Percentiles rank a stretch among this genome's conserved stretches.
These are phyloP conservation scores for Sicyos baderoa DNA, from an alignment of 306 rosid genomes.

Conservation along the genomic window DNA sequence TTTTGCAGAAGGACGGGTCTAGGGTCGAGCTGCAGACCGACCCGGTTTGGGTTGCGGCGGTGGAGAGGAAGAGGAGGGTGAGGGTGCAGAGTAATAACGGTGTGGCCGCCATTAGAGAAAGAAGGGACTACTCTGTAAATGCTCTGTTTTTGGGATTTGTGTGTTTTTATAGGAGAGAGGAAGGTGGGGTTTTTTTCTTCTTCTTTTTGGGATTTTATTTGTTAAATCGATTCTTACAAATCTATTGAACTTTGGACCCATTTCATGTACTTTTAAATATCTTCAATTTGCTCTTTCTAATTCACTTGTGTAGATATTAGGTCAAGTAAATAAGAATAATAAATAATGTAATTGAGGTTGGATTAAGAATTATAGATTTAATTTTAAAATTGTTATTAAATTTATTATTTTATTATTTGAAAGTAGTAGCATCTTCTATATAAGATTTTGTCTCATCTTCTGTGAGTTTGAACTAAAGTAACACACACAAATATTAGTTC, in stretches of 20 bases:
- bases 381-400: no score
- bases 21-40: slow-evolving; percentile 57
- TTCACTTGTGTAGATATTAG: no score
- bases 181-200: neutral
- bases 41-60: slow-evolving; percentile 24
- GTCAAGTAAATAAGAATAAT: no score
- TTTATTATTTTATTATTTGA: no score
- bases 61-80: neutral
- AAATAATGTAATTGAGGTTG: no score
- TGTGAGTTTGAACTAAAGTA: no score
- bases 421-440: no score
- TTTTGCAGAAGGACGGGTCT: slow-evolving; percentile 64
- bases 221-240: neutral
- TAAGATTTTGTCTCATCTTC: no score
- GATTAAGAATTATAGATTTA: no score
- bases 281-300: no score
- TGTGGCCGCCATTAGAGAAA: slow-evolving; percentile 8
- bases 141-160: neutral
- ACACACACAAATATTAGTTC: no score
- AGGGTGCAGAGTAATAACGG: neutral
- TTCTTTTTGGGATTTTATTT: neutral
- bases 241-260: neutral
- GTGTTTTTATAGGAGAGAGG: neutral
- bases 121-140: neutral
- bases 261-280: neutral